These are phyloP conservation scores for Volvariella surrecta DNA, from an alignment of 1,284 basidiomycete genomes.

Conservation along the genomic window DNA sequence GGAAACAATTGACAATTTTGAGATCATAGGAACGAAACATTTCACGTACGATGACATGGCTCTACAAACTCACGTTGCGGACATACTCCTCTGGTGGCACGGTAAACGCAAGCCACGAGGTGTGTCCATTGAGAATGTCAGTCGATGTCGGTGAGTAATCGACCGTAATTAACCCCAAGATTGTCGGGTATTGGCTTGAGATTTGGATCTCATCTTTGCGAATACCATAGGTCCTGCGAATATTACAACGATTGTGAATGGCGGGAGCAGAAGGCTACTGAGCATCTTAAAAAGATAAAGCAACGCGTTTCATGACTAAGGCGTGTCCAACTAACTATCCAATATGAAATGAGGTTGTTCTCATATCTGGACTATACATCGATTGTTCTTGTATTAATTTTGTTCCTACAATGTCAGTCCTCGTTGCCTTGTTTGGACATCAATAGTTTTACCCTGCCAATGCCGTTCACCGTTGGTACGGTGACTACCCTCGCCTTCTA, in stretches of 20 bases:
- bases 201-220: constrained; percentile 4
- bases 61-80: constrained; percentile 50
- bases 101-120: constrained; percentile 60
- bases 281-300: constrained; percentile 18
- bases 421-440: too few relatives aligned
- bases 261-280: constrained; percentile 59
- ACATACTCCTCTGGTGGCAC: constrained; percentile 68
- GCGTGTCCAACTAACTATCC: too few relatives aligned
- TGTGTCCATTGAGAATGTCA: constrained; percentile 51
- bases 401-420: too few relatives aligned
- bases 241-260: constrained; percentile 78
- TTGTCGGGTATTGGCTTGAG: not conserved
- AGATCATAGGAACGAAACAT: constrained; percentile 58
- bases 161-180: constrained; percentile 4
- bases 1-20: constrained; percentile 8
- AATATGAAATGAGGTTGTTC: too few relatives aligned
- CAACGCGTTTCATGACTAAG: too few relatives aligned
- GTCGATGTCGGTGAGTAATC: constrained; percentile 59
- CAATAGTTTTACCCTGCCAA: too few relatives aligned
- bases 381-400: too few relatives aligned
- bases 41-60: constrained; percentile 50
- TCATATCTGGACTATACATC: too few relatives aligned
- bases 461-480: too few relatives aligned
- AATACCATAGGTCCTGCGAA: constrained; percentile 58
- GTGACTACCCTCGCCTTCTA: too few relatives aligned